Base-by-base conservation (phyloP, 2,329 filamentous ascomycete species). In the Paecilomyces sp. region DNA sequence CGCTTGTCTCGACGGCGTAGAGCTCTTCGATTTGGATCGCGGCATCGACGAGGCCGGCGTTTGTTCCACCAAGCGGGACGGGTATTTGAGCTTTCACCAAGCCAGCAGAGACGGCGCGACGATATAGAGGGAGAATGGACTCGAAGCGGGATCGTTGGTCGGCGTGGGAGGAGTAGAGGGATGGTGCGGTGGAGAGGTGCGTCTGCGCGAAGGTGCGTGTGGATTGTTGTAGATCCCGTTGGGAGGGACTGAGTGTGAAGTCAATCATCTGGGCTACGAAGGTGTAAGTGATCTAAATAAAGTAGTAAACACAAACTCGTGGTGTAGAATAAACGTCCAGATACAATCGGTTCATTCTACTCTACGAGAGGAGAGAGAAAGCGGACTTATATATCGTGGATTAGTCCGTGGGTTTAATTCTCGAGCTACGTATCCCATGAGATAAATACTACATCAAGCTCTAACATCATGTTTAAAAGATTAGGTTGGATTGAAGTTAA, bases 1-100 rank as follows among this genome's bases (percentile, higher is more conserved):
- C 74, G 15, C 77, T 78, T 0, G 79, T 77, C 61, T 85, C 83
- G 36, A 80, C 76, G 1, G 78, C 72, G 63, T 81, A 84, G 60
- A 82, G 74, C 61, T 85, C 82, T 63, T 85, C 82, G 0, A 83
- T 76, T 13, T 82, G 63, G 50, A 85, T 76, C 0, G 80, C 76
- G 0, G 79, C 75, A 57, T 84, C 80, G 6, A 82, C 59, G 0
- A 84, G 70, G 8, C 72, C 74, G 0, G 73, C 75, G 4, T 74
- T 76, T 1, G 65, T 73, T 15, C 83, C 83, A 31, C 82, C 82
- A 5, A 82, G 70, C 1, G 71, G 56, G 3, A 72, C 66, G 1
- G 81, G 73, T 7, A 85, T 70, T 58, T 82, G 77, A 9, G 75
- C 77, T 63, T 78, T 79, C 66, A 85, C 70, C 2, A 83, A 63